These are phyloP conservation scores for Podospora appendiculata DNA, from an alignment of 495 filamentous ascomycete genomes.

Conservation along the genomic window DNA sequence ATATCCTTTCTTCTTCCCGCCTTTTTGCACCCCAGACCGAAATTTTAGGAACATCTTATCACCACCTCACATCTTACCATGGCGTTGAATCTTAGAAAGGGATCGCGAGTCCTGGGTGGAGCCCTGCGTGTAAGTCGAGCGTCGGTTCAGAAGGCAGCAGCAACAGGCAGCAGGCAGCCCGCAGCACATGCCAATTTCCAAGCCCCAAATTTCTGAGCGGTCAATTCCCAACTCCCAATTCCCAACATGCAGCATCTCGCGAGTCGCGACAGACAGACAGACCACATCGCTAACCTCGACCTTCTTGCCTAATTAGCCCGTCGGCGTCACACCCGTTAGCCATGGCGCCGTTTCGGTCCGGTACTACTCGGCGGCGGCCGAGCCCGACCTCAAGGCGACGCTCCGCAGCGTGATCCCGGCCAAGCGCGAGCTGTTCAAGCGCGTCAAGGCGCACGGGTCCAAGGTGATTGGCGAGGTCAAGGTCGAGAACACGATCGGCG, in stretches of 20 bases:
- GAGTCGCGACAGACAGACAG: too few species aligned
- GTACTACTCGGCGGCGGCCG: conserved; percentile 62
- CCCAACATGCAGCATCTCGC: neutral
- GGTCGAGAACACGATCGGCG: conserved; percentile 88
- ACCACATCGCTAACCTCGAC: neutral
- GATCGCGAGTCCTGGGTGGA: conserved; percentile 28
- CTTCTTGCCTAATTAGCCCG: conserved; percentile 15
- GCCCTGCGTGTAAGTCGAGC: conserved; percentile 42
- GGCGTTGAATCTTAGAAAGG: conserved; percentile 19
- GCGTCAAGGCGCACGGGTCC: conserved; percentile 77
- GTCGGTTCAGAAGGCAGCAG: neutral
- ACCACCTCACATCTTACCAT: neutral
- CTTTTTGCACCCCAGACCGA: too few species aligned
- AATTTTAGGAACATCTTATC: too few species aligned
- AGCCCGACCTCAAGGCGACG: conserved; percentile 81
- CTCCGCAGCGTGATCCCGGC: conserved; percentile 77
- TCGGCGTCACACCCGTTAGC: conserved; percentile 18
- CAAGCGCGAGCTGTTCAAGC: conserved; percentile 86
- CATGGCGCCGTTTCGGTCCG: conserved; percentile 24
- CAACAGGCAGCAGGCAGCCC: too few species aligned
- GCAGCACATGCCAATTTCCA: too few species aligned
- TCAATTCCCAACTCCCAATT: neutral
- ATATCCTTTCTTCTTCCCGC: too few species aligned
- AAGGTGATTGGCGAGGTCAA: conserved; percentile 86
- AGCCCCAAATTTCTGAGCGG: too few species aligned